Base-by-base conservation (phyloP, 140 eudicot genomes). In the Senecio squalidus region DNA sequence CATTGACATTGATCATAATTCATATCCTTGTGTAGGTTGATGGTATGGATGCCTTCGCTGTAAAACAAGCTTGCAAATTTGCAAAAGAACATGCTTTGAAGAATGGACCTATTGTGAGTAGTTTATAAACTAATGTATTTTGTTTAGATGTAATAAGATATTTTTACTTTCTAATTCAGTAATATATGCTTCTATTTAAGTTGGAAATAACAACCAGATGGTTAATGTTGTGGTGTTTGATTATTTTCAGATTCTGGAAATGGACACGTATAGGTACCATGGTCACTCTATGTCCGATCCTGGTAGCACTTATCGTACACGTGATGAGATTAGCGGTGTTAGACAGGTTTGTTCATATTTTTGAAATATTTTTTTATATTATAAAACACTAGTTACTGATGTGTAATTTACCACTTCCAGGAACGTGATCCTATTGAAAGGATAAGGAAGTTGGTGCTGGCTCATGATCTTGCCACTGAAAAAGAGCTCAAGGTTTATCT, bases 201-300 rank as follows among this genome's bases (percentile, higher is more conserved):
- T 41, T 13, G 53, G 34, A 59, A 49, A 4, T 43, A 18, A 18
- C 24, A 15, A 57, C 36, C 40, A 44, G n/a, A 26, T 47, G 29
- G 26, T 8, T 73, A 25, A 58, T 31, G 8, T 53, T 22, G 29
- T 52, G 31, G 0, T 48, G 28, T 47, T 38, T 41, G 47, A 11
- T 58, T 49, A 24, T 47, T n/a, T 74, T 49, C 87, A 92, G 99
- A 93, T 93, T 67, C 85, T 93, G 38, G 99, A 92, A 70, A 92
- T 93, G 99, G 99, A 93, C 76, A 87, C 96, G 16, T 93, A 93
- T 65, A 75, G 99, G 73, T 93, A 93, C 74, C 99, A 93, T 44
- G 99, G 99, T 13, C 99, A 93, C 78, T 93, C 99, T 72, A 88
- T 93, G 99, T 93, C 99, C 77, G 99, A 93, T 78, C 99, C 99